Evolutionary conservation across 345 rosid species (phyloP).

Genomic region (Citrus maxima): DNA sequence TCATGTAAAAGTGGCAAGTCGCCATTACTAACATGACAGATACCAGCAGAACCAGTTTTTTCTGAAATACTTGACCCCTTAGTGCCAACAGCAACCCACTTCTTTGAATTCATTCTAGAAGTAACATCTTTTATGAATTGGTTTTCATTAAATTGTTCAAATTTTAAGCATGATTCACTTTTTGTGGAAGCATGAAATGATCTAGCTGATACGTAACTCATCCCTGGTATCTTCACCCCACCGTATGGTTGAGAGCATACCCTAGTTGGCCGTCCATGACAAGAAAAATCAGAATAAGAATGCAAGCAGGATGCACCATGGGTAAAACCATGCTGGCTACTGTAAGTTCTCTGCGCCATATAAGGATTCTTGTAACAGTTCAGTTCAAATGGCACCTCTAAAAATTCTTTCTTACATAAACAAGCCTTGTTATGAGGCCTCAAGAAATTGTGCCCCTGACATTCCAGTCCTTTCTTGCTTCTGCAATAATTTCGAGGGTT

Average conservation of each 20-base stretch:
- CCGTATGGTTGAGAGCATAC: not conserved
- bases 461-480: not conserved
- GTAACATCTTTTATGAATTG: not conserved
- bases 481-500: not conserved
- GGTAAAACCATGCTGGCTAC: not conserved
- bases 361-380: not conserved
- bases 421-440: not conserved
- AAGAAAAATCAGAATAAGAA: not conserved
- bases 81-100: conserved; percentile 17
- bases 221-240: conserved; percentile 3
- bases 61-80: conserved; percentile 2
- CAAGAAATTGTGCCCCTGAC: not conserved
- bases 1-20: not conserved
- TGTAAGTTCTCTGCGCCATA: not conserved
- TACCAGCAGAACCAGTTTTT: conserved; percentile 6
- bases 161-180: not conserved
- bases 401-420: conserved; percentile 1
- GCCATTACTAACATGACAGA: not conserved
- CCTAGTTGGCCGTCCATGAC: not conserved
- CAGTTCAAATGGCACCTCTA: not conserved
- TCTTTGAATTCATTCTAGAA: conserved; percentile 9
- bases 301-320: not conserved
- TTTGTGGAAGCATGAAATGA: conserved; percentile 3
- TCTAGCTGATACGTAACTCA: not conserved
- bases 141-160: not conserved